phyloP scores from a whole-genome alignment of 2,329 filamentous ascomycete genomes.

The Davidsoniella eucalypti region DNA sequence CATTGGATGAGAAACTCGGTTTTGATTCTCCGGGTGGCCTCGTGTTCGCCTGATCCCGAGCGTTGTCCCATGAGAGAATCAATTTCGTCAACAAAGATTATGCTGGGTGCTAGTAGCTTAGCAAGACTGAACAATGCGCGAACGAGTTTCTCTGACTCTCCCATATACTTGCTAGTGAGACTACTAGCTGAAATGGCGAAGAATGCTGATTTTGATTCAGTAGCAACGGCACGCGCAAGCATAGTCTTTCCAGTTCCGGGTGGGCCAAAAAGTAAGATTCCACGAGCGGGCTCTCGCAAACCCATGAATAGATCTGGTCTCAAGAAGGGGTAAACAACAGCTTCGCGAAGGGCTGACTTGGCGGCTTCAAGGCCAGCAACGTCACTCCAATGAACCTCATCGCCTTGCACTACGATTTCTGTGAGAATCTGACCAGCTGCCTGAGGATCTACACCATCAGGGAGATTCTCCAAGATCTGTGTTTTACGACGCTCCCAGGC shows the following conservation, averaged over 20 bases:
- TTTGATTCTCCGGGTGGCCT: conserved; percentile 85
- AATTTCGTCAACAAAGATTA: conserved; percentile 98
- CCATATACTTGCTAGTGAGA: conserved; percentile 87
- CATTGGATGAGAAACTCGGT: conserved; percentile 97
- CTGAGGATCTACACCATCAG: conserved; percentile 62
- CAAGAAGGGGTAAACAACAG: conserved; percentile 91
- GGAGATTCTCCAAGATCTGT: conserved; percentile 58
- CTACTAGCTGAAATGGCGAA: conserved; percentile 94
- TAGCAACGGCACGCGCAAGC: conserved; percentile 86
- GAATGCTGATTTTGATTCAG: conserved; percentile 86
- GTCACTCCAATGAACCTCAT: conserved; percentile 89
- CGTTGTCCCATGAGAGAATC: conserved; percentile 80
- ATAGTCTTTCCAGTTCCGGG: conserved; percentile 98
- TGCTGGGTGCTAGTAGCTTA: conserved; percentile 75
- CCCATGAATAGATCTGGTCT: conserved; percentile 93
- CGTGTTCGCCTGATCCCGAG: conserved; percentile 72
- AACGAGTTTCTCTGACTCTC: conserved; percentile 92
- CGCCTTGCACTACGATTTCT: conserved; percentile 85
- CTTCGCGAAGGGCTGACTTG: conserved; percentile 83
- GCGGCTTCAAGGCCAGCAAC: conserved; percentile 81
- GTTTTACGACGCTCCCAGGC: conserved; percentile 17
- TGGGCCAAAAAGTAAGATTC: conserved; percentile 91
- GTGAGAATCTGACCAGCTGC: conserved; percentile 88
- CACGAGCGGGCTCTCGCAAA: conserved; percentile 77
- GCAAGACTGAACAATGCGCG: conserved; percentile 82